Conservation (phyloP, 306 rosid genomes). For the Begonia fuchsioides region DNA sequence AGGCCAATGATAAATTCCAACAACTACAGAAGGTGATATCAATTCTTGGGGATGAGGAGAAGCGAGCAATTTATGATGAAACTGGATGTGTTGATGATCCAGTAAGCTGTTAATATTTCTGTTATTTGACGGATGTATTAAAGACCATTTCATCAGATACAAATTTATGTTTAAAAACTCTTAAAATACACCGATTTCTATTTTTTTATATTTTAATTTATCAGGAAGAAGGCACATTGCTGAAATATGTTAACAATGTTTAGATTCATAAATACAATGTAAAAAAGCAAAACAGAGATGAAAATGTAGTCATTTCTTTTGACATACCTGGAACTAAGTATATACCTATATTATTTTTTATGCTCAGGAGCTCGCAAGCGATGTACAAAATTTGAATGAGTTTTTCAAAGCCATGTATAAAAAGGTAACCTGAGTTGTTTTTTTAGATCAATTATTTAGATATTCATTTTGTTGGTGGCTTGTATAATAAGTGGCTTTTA, state of each 20-base stretch:
- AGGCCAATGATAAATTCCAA: conserved; percentile 82
- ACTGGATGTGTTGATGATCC: conserved; percentile 75
- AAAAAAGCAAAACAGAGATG: not conserved
- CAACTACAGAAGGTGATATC: conserved; percentile 83
- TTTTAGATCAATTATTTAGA: not conserved
- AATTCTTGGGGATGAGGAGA: conserved; percentile 87
- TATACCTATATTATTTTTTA: not conserved
- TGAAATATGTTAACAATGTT: not conserved
- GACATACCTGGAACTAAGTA: too few relatives aligned
- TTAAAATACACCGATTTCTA: too few relatives aligned
- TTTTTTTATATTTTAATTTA: too few relatives aligned
- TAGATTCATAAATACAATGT: not conserved
- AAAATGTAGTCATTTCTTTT: not conserved
- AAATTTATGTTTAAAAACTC: too few relatives aligned
- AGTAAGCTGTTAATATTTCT: conserved; percentile 17
- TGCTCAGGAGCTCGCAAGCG: conserved; percentile 75
- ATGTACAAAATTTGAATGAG: conserved; percentile 42
- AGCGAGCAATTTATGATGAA: conserved; percentile 73
- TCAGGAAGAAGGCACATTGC: too few relatives aligned
- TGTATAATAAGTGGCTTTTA: conserved; percentile 4
- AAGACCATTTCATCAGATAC: too few relatives aligned
- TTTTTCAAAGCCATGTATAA: conserved; percentile 51
- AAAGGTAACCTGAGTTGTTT: conserved; percentile 27
- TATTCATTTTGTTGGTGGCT: not conserved
- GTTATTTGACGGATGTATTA: too few relatives aligned